Evolutionary conservation across 2,329 filamentous ascomycete genomes (phyloP).

Genomic region (Exophiala aquamarina): DNA sequence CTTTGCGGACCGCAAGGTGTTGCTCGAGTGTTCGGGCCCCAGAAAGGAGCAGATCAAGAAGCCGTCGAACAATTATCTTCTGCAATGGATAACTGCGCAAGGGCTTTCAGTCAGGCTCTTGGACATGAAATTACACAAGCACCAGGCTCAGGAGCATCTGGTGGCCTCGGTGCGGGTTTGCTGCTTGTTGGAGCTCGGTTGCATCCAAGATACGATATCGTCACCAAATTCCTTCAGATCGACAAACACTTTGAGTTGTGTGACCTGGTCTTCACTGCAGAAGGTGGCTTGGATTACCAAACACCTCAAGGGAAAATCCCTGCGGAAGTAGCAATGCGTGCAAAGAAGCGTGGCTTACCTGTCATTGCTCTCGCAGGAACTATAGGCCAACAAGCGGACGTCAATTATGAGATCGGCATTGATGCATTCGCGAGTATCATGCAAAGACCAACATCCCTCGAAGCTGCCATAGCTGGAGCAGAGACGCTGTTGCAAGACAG

Average conservation of each 20-base stretch:
- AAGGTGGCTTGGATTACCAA: slow-evolving; percentile 54
- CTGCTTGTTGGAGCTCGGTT: slow-evolving; percentile 49
- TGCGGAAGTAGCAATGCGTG: slow-evolving; percentile 51
- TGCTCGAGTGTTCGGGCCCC: slow-evolving; percentile 51
- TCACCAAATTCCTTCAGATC: slow-evolving; percentile 53
- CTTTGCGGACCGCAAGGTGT: slow-evolving; percentile 52
- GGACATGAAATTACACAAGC: slow-evolving; percentile 37
- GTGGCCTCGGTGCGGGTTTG: slow-evolving; percentile 53
- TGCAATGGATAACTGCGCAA: slow-evolving; percentile 46
- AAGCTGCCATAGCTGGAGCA: slow-evolving; percentile 31
- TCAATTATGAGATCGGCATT: slow-evolving; percentile 38
- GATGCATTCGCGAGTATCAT: slow-evolving; percentile 35
- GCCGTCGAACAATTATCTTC: slow-evolving; percentile 45
- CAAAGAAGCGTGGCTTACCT: slow-evolving; percentile 46
- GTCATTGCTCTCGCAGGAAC: slow-evolving; percentile 48
- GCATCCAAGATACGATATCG: slow-evolving; percentile 49
- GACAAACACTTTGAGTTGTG: slow-evolving; percentile 48
- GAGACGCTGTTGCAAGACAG: slow-evolving; percentile 30
- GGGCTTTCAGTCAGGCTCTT: slow-evolving; percentile 36
- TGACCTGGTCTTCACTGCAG: slow-evolving; percentile 54
- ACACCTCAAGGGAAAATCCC: slow-evolving; percentile 55
- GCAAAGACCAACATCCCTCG: slow-evolving; percentile 31
- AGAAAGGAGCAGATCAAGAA: slow-evolving; percentile 49
- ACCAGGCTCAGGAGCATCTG: slow-evolving; percentile 53
- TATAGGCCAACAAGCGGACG: slow-evolving; percentile 37